These are phyloP conservation scores for Chlorella ohadii DNA, from an alignment of 139 green algal genomes.

Conservation along the genomic window DNA sequence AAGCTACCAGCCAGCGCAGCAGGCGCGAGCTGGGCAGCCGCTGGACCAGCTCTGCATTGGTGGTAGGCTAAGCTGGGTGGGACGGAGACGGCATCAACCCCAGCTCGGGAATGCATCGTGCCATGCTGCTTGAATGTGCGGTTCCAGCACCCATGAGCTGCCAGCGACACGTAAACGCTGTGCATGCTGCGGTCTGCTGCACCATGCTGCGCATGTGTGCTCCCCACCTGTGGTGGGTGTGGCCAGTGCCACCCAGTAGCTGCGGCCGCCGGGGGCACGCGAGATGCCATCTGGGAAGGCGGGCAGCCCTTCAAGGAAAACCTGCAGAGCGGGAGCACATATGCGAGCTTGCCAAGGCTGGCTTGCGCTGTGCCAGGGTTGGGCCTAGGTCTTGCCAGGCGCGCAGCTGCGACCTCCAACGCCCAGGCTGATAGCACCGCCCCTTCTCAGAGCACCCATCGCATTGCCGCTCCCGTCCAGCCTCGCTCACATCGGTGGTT, in stretches of 20 bases:
- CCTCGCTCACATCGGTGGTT: not conserved
- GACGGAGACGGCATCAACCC: not conserved
- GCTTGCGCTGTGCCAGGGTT: no score
- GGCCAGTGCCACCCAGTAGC: slow-evolving; percentile 60
- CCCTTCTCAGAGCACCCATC: no score
- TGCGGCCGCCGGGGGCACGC: slow-evolving; percentile 40
- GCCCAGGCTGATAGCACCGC: no score
- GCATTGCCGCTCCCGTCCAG: no score
- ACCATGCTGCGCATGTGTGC: not conserved
- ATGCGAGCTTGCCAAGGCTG: no score
- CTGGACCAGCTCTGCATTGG: not conserved
- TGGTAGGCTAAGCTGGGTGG: not conserved
- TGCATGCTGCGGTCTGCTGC: no score
- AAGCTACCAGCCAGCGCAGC: not conserved
- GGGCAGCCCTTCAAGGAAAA: slow-evolving; percentile 59
- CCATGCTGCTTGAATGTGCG: no score
- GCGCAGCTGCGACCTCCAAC: no score
- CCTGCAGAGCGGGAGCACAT: not conserved
- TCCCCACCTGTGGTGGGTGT: not conserved
- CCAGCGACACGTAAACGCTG: no score
- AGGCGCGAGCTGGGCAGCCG: not conserved
- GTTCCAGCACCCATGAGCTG: not conserved
- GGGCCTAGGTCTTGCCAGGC: no score
- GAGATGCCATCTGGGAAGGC: slow-evolving; percentile 74
- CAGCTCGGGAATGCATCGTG: not conserved